Conservation (phyloP, 257 asterid species). For the Ajuga chamaepitys region DNA sequence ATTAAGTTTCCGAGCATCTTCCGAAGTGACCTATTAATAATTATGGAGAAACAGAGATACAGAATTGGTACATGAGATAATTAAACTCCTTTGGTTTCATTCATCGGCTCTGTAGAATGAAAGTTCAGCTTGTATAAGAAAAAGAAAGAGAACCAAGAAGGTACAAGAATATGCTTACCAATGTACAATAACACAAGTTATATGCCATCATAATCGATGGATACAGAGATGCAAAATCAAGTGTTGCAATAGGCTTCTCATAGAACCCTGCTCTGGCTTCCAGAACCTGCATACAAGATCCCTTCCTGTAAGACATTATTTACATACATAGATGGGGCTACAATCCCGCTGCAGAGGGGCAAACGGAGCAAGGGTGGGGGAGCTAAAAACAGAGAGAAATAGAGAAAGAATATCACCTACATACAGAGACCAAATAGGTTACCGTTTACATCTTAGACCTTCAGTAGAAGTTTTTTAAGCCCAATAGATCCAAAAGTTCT, state of each 20-base stretch:
- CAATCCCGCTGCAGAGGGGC: background rate
- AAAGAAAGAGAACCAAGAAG: background rate
- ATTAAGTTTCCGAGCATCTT: conserved; percentile 75
- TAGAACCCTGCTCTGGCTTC: conserved; percentile 91
- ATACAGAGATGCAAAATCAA: conserved; percentile 97
- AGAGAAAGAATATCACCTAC: background rate
- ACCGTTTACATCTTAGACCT: background rate
- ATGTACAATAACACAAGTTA: conserved; percentile 90
- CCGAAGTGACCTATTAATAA: conserved; percentile 69
- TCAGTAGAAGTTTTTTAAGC: background rate
- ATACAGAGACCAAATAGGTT: background rate
- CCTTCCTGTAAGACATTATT: conserved; percentile 13
- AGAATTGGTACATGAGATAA: conserved; percentile 9
- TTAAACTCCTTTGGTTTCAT: conserved; percentile 1
- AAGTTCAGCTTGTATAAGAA: background rate
- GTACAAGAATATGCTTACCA: conserved; percentile 44
- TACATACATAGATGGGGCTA: background rate
- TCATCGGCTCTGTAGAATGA: conserved; percentile 3
- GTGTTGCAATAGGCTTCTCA: conserved; percentile 96
- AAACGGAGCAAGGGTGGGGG: no score
- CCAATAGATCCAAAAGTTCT: background rate
- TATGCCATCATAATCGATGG: conserved; percentile 99
- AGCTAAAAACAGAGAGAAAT: background rate
- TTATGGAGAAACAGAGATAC: conserved; percentile 1
- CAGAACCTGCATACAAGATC: conserved; percentile 58